Percentiles rank a stretch among this genome's conserved stretches.
Evolutionary conservation across 176 grass and related monocot genomes (phyloP).

Genomic region (Cenchrus fungigraminus): DNA sequence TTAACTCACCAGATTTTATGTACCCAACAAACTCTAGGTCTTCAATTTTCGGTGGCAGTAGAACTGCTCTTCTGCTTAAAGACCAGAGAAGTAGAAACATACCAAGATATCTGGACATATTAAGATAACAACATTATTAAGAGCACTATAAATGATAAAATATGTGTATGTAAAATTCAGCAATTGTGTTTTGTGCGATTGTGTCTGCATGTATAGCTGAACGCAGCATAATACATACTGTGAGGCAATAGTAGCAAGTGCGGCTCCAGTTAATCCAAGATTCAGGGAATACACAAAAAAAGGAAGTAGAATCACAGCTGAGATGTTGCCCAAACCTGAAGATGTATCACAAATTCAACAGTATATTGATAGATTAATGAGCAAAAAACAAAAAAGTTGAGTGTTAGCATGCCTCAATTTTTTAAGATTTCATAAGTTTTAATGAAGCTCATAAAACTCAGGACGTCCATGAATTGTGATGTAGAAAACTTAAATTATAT

Average conservation of each 20-base stretch:
- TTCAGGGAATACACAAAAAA: constrained; percentile 26
- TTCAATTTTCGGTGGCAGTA: constrained; percentile 54
- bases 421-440: not conserved
- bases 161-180: not conserved
- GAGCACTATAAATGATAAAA: constrained; percentile 1
- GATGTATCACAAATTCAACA: not conserved
- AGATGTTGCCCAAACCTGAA: constrained; percentile 34
- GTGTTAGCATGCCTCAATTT: not conserved
- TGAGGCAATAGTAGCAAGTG: constrained; percentile 25
- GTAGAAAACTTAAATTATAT: not conserved
- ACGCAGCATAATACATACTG: constrained; percentile 2
- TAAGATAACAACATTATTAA: not conserved
- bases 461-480: not conserved
- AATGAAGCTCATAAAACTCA: constrained; percentile 1
- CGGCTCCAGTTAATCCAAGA: constrained; percentile 26
- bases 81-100: constrained; percentile 62
- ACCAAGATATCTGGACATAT: constrained; percentile 43
- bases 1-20: constrained; percentile 64
- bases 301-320: constrained; percentile 26
- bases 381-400: not conserved
- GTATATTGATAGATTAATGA: not conserved
- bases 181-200: not conserved
- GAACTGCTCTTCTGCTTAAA: constrained; percentile 60
- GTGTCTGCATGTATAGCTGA: not conserved
- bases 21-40: constrained; percentile 64